Percentiles rank a stretch among this genome's conserved stretches.
Conservation (phyloP, 345 rosid genomes). For the Salix exigua region DNA sequence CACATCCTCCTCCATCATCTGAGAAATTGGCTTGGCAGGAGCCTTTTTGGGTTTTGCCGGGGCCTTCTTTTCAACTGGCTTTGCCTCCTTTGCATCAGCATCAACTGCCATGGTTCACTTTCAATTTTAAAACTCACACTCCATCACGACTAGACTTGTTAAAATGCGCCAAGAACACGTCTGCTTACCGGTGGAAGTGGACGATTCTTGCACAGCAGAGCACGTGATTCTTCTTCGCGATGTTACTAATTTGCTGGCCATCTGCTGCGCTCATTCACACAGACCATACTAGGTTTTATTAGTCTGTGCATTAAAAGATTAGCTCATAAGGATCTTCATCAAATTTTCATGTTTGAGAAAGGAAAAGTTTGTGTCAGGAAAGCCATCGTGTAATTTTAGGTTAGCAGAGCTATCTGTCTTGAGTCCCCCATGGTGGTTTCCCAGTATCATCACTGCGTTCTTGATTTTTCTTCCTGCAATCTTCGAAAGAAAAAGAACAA, state of each 20-base stretch:
- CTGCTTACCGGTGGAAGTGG: slow-evolving; percentile 55
- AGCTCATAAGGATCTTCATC: background rate
- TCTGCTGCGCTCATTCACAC: slow-evolving; percentile 30
- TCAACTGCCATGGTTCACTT: slow-evolving; percentile 25
- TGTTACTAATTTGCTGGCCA: slow-evolving; percentile 27
- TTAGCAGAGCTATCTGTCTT: background rate
- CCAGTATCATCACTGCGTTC: background rate
- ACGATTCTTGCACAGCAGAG: slow-evolving; percentile 72
- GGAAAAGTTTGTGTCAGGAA: background rate
- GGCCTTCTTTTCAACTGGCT: slow-evolving; percentile 29
- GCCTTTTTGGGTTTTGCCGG: slow-evolving; percentile 65
- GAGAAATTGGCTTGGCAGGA: slow-evolving; percentile 52
- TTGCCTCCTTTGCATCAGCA: slow-evolving; percentile 44
- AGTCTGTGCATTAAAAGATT: background rate
- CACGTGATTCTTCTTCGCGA: slow-evolving; percentile 40
- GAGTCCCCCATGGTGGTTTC: background rate
- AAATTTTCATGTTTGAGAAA: background rate
- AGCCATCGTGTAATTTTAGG: background rate
- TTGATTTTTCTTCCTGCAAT: background rate
- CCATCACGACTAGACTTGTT: background rate
- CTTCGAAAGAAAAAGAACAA: background rate
- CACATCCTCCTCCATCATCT: slow-evolving; percentile 89
- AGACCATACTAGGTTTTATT: background rate
- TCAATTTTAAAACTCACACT: background rate
- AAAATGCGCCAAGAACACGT: background rate